Percentiles rank a stretch among this genome's conserved stretches.
Conservation (phyloP, 1,284 basidiomycete genomes). For the Rhodotorula glutinis region DNA sequence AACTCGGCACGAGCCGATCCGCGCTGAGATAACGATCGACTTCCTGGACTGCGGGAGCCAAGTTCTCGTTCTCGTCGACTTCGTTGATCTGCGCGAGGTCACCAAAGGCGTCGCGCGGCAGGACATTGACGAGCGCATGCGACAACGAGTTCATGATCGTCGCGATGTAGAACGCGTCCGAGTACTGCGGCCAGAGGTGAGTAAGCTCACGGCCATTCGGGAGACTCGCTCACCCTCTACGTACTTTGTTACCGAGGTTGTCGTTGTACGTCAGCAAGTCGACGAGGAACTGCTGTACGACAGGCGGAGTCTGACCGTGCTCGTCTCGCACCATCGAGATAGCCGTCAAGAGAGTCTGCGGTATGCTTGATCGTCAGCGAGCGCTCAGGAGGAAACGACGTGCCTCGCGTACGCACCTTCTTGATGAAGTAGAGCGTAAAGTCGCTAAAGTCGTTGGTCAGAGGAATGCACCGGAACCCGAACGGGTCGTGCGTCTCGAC, state of each 20-base stretch:
- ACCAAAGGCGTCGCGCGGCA: constrained; percentile 34
- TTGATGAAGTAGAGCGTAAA: constrained; percentile 90
- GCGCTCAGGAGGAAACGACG: background rate
- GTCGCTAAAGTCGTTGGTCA: constrained; percentile 90
- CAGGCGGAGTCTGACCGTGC: constrained; percentile 71
- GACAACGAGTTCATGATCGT: constrained; percentile 79
- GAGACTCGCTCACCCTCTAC: constrained; percentile 43
- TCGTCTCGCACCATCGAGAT: constrained; percentile 81
- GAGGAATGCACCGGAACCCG: constrained; percentile 76
- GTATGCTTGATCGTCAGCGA: constrained; percentile 10
- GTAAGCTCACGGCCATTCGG: background rate
- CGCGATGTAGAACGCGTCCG: constrained; percentile 87
- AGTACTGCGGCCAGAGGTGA: constrained; percentile 58
- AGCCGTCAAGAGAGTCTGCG: constrained; percentile 69
- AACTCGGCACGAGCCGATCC: constrained; percentile 91
- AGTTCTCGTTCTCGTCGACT: constrained; percentile 62
- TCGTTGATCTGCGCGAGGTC: constrained; percentile 53
- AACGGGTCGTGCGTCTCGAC: constrained; percentile 74
- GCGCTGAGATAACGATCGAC: constrained; percentile 89
- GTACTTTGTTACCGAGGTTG: constrained; percentile 82
- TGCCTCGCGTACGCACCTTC: constrained; percentile 75
- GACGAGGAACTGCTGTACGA: constrained; percentile 86
- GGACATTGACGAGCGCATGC: constrained; percentile 65
- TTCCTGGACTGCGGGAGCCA: constrained; percentile 70
- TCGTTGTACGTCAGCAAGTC: constrained; percentile 91